Conservation (phyloP, 179 eudicot genomes). For the Pouteria campechiana region DNA sequence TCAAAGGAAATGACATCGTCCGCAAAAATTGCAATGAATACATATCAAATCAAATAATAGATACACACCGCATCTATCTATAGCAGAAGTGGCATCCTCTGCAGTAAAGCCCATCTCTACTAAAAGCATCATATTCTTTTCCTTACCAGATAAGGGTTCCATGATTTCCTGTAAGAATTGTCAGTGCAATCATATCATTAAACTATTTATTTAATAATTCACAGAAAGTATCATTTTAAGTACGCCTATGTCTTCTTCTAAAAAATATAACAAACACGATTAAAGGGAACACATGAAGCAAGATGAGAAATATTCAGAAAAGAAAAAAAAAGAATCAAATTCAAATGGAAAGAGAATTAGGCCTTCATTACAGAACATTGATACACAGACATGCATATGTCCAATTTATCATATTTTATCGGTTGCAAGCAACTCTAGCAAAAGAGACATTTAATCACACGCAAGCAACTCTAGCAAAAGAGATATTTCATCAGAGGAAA, state of each 20-base stretch:
- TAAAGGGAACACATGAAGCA: too few species aligned
- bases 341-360: too few species aligned
- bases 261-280: neutral
- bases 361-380: too few species aligned
- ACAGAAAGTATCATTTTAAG: neutral
- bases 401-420: too few species aligned
- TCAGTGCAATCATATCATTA: neutral
- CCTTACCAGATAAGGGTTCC: slow-evolving; percentile 17
- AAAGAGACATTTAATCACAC: too few species aligned
- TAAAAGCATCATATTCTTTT: slow-evolving; percentile 26
- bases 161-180: slow-evolving; percentile 26
- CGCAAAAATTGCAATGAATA: neutral
- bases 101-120: slow-evolving; percentile 52
- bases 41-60: neutral
- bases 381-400: too few species aligned
- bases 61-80: slow-evolving; percentile 63
- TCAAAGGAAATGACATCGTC: neutral
- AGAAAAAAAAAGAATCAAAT: too few species aligned
- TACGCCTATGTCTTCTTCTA: neutral
- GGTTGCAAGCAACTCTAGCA: too few species aligned
- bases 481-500: too few species aligned
- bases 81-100: slow-evolving; percentile 56
- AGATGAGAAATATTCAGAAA: too few species aligned
- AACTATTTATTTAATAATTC: too few species aligned
- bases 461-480: too few species aligned